Base-by-base conservation (phyloP, 2,329 filamentous ascomycete genomes). In the Madurella mycetomatis region DNA sequence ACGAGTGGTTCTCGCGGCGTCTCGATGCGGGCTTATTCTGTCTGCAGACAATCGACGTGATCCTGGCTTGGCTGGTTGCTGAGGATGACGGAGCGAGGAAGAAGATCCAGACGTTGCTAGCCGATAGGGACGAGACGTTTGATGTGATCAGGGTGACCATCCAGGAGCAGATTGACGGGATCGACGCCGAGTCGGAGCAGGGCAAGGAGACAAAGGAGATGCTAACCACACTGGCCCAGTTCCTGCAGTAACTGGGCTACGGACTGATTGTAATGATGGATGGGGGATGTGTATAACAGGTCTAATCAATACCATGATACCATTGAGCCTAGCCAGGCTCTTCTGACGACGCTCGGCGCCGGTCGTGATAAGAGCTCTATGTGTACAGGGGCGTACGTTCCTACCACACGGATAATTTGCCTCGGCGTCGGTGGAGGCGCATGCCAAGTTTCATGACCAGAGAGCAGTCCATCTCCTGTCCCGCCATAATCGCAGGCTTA, bases 1-100 rank as follows among this genome's bases (percentile, higher is more conserved):
- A 85, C 47, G 88, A 89, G 63, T 92, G 86, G 80, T 78, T 95
- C 19, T 84, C 87, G 0, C 76, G 84, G 49, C 78, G 89, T 46
- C 76, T 97, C 15, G 91, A 96, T 60, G 90, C 89, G 0, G 94
- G 94, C 0, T 73, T 97, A 5, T 95, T 89, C 68, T 86, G 83
- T 25, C 72, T 96, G 52, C 90, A 96, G 73, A 87, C 83, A 2
- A 82, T 94, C 44, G 92, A 97, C 73, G 80, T 91, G 0, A 83
- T 94, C 31, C 71, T 99, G 31, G 89, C 92, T 12, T 99, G 94
- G 94, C 77, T 97, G 32, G 80, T 90, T 8, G 94, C 92, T 0
- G 94, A 99, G 71, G 94, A 99, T 65, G 78, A 77, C 34, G 90
- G 89, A 0, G 88, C 90, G 1, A 82, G 78, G 63, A 76, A 73